These are phyloP conservation scores for Mucor sp. DNA, from an alignment of 371 early-diverging fungal genomes.

Conservation along the genomic window DNA sequence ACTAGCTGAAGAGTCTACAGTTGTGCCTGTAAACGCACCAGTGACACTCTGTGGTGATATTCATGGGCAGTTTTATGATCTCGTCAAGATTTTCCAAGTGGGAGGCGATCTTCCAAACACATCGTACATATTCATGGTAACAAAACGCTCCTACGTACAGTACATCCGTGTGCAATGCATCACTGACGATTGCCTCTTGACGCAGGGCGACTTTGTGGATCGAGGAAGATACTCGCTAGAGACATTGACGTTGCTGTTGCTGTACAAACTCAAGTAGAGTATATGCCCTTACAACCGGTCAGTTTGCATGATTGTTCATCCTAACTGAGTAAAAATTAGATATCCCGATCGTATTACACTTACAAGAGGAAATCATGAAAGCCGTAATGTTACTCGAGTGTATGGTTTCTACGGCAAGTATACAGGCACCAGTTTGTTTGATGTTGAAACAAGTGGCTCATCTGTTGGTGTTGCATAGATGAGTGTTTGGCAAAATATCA, in stretches of 20 bases:
- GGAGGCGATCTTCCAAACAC: constrained; percentile 97
- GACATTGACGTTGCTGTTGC: constrained; percentile 92
- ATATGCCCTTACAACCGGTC: not conserved
- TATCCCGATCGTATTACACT: constrained; percentile 98
- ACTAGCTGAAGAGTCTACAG: constrained; percentile 94
- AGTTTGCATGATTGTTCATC: not conserved
- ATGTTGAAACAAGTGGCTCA: not conserved
- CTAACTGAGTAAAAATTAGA: constrained; percentile 25
- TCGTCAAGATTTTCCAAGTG: constrained; percentile 96
- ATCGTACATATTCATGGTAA: constrained; percentile 96
- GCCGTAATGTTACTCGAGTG: constrained; percentile 97
- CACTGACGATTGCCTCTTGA: not conserved
- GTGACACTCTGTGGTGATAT: constrained; percentile 98
- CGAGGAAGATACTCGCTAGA: constrained; percentile 98
- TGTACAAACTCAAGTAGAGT: constrained; percentile 85
- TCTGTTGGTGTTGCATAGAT: constrained; percentile 19
- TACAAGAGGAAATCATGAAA: constrained; percentile 99
- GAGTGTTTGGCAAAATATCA: constrained; percentile 95
- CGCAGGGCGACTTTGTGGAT: constrained; percentile 99
- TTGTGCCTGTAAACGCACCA: constrained; percentile 93
- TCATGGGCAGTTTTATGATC: constrained; percentile 99
- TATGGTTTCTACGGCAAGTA: constrained; percentile 97
- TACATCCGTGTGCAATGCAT: not conserved
- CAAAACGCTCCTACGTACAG: not conserved
- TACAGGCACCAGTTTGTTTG: not conserved